Base-by-base conservation (phyloP, 202 grass and related monocot species). In the Brachypodium distachyon region DNA sequence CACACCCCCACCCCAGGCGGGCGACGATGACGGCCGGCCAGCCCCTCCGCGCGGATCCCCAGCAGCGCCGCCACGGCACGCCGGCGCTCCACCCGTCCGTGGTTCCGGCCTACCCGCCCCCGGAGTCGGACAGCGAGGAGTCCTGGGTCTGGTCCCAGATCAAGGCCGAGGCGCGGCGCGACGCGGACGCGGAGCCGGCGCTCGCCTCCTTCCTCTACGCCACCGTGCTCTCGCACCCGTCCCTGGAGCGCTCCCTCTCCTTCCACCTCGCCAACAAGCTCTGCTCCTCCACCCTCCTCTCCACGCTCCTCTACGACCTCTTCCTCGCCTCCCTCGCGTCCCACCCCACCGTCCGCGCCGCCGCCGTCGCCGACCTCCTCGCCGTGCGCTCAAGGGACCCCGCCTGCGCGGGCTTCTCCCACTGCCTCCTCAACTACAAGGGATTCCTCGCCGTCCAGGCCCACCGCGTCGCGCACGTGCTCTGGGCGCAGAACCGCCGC, bases 221-320 rank as follows among this genome's bases (percentile, higher is more conserved):
- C 32, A 92, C 89, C 16, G 88, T 97, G 13, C 82, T 94, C 22
- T 92, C 91, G 36, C 91, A 97, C 82, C 73, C 88, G 0, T 94
- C 91, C 44, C 94, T 97, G 1, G 70, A 70, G 23, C 77, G 88
- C 0, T 94, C 94, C 27, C 94, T 97, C 18, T 65, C 91, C 27
- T 97, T 97, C 86, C 89, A 97, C 79, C 94, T 97, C 48, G 94
- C 94, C 44, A 97, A 97, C 79, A 97, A 97, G 89, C 89, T 97
- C 47, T 90, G 86, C 82, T 94, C 91, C 69, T 94, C 91, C 42
- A 97, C 94, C 5, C 91, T 97, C 12, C 83, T 97, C 39, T 92
- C 94, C 49, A 97, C 88, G 19, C 86, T 94, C 26, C 88, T 97
- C 43, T 94, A 97, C 68, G 94, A 97, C 78, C 79, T 94, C 79